phyloP scores from a whole-genome alignment of 2,329 filamentous ascomycete species.

The Shiraia bambusicola region DNA sequence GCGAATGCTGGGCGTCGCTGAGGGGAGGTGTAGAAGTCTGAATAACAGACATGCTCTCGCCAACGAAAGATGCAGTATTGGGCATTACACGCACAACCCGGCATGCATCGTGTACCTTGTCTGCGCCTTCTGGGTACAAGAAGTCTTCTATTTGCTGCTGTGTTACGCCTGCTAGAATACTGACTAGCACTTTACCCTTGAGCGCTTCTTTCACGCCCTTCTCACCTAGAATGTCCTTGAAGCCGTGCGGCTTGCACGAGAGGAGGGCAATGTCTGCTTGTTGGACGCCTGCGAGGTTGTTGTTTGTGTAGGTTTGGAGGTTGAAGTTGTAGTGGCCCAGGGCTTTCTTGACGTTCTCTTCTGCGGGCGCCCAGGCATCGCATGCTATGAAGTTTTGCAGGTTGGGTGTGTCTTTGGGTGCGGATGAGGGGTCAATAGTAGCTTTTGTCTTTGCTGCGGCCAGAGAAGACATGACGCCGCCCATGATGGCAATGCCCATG shows the following conservation, averaged over 20 bases:
- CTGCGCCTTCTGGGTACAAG: conserved; percentile 57
- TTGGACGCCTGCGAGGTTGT: conserved; percentile 68
- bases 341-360: conserved; percentile 66
- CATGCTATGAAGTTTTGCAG: conserved; percentile 80
- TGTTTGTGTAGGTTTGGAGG: conserved; percentile 68
- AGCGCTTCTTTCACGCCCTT: conserved; percentile 72
- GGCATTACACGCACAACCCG: conserved; percentile 78
- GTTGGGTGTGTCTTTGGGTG: conserved; percentile 41
- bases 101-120: conserved; percentile 51
- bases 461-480: conserved; percentile 74
- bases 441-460: conserved; percentile 44
- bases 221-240: conserved; percentile 66
- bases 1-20: conserved; percentile 52
- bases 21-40: conserved; percentile 63
- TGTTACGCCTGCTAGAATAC: conserved; percentile 76
- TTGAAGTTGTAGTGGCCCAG: conserved; percentile 64
- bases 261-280: conserved; percentile 74
- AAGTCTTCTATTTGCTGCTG: conserved; percentile 66
- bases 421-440: conserved; percentile 44
- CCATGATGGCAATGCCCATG: conserved; percentile 83
- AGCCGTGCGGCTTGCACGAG: conserved; percentile 78
- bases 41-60: conserved; percentile 80
- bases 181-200: conserved; percentile 77
- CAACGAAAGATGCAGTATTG: conserved; percentile 76
- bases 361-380: conserved; percentile 69